Base-by-base conservation (phyloP, 2,329 filamentous ascomycete species). In the Capronia epimyces region DNA sequence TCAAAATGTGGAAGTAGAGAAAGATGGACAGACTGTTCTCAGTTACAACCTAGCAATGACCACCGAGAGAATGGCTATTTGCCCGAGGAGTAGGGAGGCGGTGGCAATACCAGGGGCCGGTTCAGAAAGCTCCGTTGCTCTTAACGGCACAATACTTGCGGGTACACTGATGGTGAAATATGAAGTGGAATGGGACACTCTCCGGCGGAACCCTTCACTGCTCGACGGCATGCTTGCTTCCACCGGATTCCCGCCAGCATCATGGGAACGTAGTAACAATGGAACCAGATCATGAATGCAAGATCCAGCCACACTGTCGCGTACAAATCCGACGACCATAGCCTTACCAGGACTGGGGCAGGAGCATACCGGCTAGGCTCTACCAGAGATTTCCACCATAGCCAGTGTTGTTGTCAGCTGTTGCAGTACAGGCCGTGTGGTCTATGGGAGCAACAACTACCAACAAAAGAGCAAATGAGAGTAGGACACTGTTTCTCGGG, bases 11-110 rank as follows among this genome's bases (percentile, higher is more conserved):
- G 50, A 34, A 8, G 45, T 61, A 3, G 53, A 54, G 47, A 32
- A 43, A 39, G 43, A 55, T 12, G 53, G 55, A 20, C 36, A 49
- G 29, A 47, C 49, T 8, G 68, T 69, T 1, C 74, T 81, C 40
- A 79, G 76, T 63, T 81, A 82, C 62, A 82, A 81, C 52, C 67
- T 81, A 2, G 77, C 75, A 8, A 76, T 81, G 72, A 81, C 78
- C 0, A 71, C 69, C 2, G 63, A 67, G 1, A 69, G 67, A 6
- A 80, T 82, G 75, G 71, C 75, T 46, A 73, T 82, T 16, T 70
- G 74, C 29, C 78, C 77, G 2, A 66, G 79, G 48, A 66, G 66
- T 32, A 67, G 64, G 16, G 77, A 78, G 58, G 70, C 69, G 8
- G 68, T 68, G 0, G 64, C 62, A 29, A 65, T 77, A 3, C 65